These are phyloP conservation scores for Flammula alnicola DNA, from an alignment of 1,284 basidiomycete species.

Conservation along the genomic window DNA sequence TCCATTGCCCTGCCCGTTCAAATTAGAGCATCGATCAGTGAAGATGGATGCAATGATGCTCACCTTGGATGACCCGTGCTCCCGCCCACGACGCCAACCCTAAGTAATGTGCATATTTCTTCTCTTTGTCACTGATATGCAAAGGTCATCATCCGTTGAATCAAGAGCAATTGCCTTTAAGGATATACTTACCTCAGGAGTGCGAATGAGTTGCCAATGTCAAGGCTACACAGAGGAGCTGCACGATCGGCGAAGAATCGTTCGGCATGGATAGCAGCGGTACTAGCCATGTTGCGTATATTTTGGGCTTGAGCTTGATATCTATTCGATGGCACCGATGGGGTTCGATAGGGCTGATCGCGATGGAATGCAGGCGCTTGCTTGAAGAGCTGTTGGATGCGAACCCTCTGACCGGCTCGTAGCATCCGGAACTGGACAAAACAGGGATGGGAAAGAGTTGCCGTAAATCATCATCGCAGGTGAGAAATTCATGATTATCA, in stretches of 20 bases:
- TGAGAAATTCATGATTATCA: no score
- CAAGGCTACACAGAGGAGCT: constrained; percentile 71
- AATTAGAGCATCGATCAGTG: neutral
- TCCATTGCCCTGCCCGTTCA: constrained; percentile 60
- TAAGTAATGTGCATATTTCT: constrained; percentile 76
- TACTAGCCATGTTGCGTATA: constrained; percentile 30
- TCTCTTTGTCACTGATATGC: constrained; percentile 64
- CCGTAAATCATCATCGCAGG: neutral
- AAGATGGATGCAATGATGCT: neutral
- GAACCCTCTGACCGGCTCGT: constrained; percentile 30
- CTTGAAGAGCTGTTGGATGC: constrained; percentile 20
- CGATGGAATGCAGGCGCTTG: constrained; percentile 15
- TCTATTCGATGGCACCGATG: constrained; percentile 10
- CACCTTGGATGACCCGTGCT: constrained; percentile 76
- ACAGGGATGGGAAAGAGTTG: constrained; percentile 9
- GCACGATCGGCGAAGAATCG: constrained; percentile 72
- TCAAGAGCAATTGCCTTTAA: neutral
- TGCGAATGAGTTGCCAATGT: constrained; percentile 67
- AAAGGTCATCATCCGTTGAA: constrained; percentile 1
- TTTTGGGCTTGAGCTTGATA: constrained; percentile 6
- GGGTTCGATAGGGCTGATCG: constrained; percentile 18
- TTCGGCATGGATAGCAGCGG: constrained; percentile 44
- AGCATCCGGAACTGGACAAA: constrained; percentile 25
- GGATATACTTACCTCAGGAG: constrained; percentile 57
- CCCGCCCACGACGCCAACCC: constrained; percentile 80